Evolutionary conservation across 2,329 filamentous ascomycete genomes (phyloP).

Genomic region (Paraconiothyrium sp.): DNA sequence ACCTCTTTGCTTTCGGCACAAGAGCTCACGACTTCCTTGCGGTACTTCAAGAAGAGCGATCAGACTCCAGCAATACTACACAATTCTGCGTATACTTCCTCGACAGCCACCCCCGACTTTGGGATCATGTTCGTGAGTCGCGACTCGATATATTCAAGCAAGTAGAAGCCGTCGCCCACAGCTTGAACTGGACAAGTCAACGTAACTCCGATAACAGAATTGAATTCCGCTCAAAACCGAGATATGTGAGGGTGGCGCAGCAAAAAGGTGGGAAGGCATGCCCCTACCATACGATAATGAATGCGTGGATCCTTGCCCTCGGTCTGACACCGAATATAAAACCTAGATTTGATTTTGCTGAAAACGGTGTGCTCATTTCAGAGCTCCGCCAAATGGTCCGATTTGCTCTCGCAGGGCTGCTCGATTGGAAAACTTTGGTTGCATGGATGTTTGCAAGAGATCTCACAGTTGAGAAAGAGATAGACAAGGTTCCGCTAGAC

Average conservation of each 20-base stretch:
- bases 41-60: conserved; percentile 20
- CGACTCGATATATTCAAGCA: neutral
- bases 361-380: neutral
- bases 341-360: neutral
- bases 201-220: neutral
- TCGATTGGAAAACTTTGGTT: conserved; percentile 24
- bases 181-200: conserved; percentile 15
- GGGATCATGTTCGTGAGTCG: neutral
- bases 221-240: neutral
- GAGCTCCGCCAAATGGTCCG: conserved; percentile 10
- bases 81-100: conserved; percentile 21
- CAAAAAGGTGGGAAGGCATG: conserved; percentile 18
- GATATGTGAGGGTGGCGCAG: conserved; percentile 1
- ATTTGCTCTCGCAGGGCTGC: conserved; percentile 17
- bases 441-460: conserved; percentile 16
- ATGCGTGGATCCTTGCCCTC: conserved; percentile 40
- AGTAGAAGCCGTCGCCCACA: conserved; percentile 1
- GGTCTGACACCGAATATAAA: conserved; percentile 24
- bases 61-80: neutral
- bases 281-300: conserved; percentile 30
- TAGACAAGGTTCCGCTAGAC: conserved; percentile 4
- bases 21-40: conserved; percentile 18
- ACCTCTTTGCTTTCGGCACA: neutral
- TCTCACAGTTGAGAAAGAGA: neutral
- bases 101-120: conserved; percentile 6